These are phyloP conservation scores for Nicotiana knightiana DNA, from an alignment of 257 asterid species.

Conservation along the genomic window DNA sequence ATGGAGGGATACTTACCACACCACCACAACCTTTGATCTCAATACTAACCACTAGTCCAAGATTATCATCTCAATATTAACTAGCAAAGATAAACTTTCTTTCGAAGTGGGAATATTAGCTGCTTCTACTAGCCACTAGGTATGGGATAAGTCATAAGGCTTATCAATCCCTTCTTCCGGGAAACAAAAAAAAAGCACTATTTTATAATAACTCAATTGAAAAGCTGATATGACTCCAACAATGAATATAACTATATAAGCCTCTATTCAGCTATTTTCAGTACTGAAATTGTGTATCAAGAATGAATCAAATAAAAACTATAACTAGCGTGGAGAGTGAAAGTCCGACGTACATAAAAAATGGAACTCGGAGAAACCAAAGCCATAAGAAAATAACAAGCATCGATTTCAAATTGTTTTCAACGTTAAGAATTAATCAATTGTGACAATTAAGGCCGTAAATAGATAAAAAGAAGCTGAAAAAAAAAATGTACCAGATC, in stretches of 20 bases:
- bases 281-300: neutral
- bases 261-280: neutral
- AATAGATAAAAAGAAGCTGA: neutral
- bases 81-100: neutral
- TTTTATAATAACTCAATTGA: neutral
- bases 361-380: neutral
- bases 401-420: neutral
- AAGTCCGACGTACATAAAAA: neutral
- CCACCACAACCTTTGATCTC: too few relatives aligned
- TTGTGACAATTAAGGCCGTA: neutral
- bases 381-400: neutral
- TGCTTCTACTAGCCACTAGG: neutral
- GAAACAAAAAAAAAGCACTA: neutral
- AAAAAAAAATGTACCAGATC: constrained; percentile 45
- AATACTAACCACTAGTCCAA: too few relatives aligned
- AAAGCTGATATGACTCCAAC: neutral
- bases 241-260: neutral
- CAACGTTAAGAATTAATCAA: neutral
- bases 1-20: too few relatives aligned
- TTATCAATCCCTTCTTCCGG: neutral
- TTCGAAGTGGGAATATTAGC: neutral
- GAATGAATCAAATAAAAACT: neutral
- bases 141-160: neutral
- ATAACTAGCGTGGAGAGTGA: neutral
- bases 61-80: neutral